These are phyloP conservation scores for Inonotus obliquus DNA, from an alignment of 1,284 basidiomycete species.

Conservation along the genomic window DNA sequence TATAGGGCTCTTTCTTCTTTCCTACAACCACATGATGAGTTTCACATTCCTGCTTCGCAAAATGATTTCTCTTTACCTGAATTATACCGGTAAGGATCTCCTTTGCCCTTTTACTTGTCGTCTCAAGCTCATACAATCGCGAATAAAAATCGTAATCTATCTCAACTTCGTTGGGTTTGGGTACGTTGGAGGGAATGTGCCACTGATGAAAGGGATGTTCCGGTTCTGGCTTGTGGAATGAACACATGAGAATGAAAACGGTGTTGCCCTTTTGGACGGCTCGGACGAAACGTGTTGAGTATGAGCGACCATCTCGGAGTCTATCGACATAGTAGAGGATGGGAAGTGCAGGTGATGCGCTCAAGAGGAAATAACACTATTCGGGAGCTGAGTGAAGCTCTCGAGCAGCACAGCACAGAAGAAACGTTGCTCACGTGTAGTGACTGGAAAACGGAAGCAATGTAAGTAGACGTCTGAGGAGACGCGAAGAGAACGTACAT, in stretches of 20 bases:
- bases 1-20: slow-evolving; percentile 70
- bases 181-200: slow-evolving; percentile 54
- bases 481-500: slow-evolving; percentile 46
- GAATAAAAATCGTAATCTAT: slow-evolving; percentile 49
- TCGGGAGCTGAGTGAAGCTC: not conserved
- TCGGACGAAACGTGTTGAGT: slow-evolving; percentile 69
- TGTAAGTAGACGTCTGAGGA: not conserved
- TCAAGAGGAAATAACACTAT: slow-evolving; percentile 79
- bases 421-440: slow-evolving; percentile 30
- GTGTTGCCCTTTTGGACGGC: slow-evolving; percentile 71
- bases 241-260: slow-evolving; percentile 83
- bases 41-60: not conserved
- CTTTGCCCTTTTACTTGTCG: slow-evolving; percentile 30
- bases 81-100: slow-evolving; percentile 38
- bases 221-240: slow-evolving; percentile 79
- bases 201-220: slow-evolving; percentile 65
- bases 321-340: slow-evolving; percentile 85
- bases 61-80: slow-evolving; percentile 32
- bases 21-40: slow-evolving; percentile 32
- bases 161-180: slow-evolving; percentile 60
- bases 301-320: slow-evolving; percentile 77
- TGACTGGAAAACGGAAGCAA: slow-evolving; percentile 26
- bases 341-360: slow-evolving; percentile 71
- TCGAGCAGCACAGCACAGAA: not conserved
- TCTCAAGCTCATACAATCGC: slow-evolving; percentile 31